Conservation (phyloP, 2,329 filamentous ascomycete species). For the Colletotrichum scovillei region DNA sequence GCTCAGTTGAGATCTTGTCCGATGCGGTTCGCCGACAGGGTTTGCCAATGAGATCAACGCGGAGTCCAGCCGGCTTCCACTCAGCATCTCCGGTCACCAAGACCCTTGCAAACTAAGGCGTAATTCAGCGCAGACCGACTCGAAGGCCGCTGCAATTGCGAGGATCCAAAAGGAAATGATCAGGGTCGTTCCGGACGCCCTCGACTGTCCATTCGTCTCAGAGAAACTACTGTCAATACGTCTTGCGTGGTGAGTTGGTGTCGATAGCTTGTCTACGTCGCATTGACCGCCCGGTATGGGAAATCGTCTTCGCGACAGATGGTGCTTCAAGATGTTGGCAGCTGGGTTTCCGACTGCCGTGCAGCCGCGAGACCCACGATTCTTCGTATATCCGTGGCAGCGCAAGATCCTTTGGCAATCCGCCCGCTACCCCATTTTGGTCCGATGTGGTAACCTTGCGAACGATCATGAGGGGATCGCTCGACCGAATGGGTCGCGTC, state of each 20-base stretch:
- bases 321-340: conserved; percentile 21
- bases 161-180: conserved; percentile 23
- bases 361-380: conserved; percentile 21
- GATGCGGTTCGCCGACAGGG: not conserved
- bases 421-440: conserved; percentile 15
- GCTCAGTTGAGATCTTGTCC: conserved; percentile 1
- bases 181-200: conserved; percentile 14
- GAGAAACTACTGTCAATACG: not conserved
- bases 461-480: conserved; percentile 32
- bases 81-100: not conserved
- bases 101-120: not conserved
- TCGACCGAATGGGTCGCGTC: conserved; percentile 28
- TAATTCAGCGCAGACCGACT: not conserved
- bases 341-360: conserved; percentile 8
- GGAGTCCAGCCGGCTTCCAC: not conserved
- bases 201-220: not conserved
- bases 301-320: not conserved
- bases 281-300: conserved; percentile 12
- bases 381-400: conserved; percentile 29
- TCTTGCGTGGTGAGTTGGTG: not conserved
- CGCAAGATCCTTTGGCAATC: conserved; percentile 26
- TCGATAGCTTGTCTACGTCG: not conserved
- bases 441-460: conserved; percentile 26
- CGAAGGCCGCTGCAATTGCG: not conserved
- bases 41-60: conserved; percentile 9